Evolutionary conservation across 2,329 filamentous ascomycete genomes (phyloP).

Genomic region (Paramyrothecium sp.): DNA sequence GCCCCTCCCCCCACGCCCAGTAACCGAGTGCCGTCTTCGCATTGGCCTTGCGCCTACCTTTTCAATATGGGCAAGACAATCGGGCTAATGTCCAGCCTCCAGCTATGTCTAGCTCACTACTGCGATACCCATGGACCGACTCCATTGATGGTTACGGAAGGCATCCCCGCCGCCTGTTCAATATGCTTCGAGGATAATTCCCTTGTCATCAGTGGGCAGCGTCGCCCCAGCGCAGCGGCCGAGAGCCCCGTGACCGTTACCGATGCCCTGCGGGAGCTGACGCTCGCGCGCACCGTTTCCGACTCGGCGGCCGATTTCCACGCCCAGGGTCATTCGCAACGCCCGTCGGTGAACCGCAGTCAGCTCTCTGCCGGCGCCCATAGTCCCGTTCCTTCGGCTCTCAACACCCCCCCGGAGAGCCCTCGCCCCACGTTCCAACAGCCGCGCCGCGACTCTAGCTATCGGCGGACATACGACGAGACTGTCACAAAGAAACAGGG

Average conservation of each 20-base stretch:
- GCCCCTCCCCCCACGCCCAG: background rate
- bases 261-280: slow-evolving; percentile 48
- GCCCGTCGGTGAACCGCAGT: slow-evolving; percentile 39
- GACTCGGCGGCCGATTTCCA: slow-evolving; percentile 44
- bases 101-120: slow-evolving; percentile 70
- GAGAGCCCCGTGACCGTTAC: slow-evolving; percentile 36
- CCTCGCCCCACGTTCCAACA: slow-evolving; percentile 42
- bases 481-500: slow-evolving; percentile 62
- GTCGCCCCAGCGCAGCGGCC: slow-evolving; percentile 27
- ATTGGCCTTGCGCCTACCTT: slow-evolving; percentile 4
- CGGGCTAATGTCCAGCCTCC: slow-evolving; percentile 36
- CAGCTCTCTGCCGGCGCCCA: slow-evolving; percentile 29
- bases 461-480: slow-evolving; percentile 63
- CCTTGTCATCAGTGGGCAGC: slow-evolving; percentile 32
- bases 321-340: slow-evolving; percentile 32
- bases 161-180: slow-evolving; percentile 58
- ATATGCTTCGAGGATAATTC: slow-evolving; percentile 51
- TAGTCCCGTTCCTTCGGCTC: slow-evolving; percentile 35
- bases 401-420: slow-evolving; percentile 59
- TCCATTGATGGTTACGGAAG: slow-evolving; percentile 68
- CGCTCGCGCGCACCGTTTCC: slow-evolving; percentile 42
- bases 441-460: slow-evolving; percentile 55
- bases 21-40: slow-evolving; percentile 1
- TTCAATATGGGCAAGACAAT: slow-evolving; percentile 24
- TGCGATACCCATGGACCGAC: slow-evolving; percentile 70